phyloP scores from a whole-genome alignment of 2,329 filamentous ascomycete species.

The Apiospora kogelbergensis region DNA sequence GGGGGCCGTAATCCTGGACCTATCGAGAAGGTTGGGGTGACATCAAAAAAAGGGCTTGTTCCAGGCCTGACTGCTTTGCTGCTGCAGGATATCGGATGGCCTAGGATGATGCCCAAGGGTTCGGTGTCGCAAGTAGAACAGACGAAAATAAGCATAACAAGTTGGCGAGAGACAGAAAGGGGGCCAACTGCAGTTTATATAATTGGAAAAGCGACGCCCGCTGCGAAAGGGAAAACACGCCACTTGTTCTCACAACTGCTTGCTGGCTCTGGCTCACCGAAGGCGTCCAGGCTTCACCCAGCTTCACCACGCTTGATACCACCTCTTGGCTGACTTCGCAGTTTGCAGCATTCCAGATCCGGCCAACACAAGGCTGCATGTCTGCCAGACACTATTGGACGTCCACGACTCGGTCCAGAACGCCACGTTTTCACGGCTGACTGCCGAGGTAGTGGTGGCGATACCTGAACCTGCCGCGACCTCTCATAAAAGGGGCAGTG shows the following conservation, averaged over 20 bases:
- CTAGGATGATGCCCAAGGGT: neutral
- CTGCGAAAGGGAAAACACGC: neutral
- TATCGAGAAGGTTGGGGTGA: neutral
- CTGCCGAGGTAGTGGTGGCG: neutral
- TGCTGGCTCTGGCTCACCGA: neutral
- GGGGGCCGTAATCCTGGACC: neutral
- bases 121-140: neutral
- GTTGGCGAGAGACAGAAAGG: neutral
- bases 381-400: neutral
- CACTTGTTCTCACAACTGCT: neutral
- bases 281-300: neutral
- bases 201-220: neutral
- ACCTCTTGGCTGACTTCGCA: neutral
- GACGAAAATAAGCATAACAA: neutral
- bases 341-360: neutral
- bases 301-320: neutral
- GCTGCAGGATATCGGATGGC: neutral
- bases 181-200: neutral
- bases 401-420: neutral
- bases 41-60: neutral
- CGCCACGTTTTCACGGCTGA: neutral
- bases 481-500: neutral
- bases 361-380: neutral
- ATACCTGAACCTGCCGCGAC: neutral
- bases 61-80: neutral